Conservation (phyloP, 352 stramenopile genomes). For the Phytopythium chamaehyphon region DNA sequence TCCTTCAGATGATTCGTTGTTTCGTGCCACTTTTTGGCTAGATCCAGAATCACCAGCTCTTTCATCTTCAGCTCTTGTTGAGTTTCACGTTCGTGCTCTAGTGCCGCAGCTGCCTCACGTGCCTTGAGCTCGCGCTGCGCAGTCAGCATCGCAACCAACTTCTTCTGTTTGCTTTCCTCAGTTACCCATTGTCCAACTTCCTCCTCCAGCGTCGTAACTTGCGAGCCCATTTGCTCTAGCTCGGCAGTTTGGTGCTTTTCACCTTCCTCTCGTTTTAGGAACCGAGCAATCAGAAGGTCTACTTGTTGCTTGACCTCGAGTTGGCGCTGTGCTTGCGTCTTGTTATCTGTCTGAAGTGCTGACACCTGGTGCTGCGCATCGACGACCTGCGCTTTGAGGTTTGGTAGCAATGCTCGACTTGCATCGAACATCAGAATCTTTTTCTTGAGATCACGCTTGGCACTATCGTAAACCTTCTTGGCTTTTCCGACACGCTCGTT, state of each 20-base stretch:
- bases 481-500: constrained; percentile 52
- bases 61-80: constrained; percentile 92
- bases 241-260: constrained; percentile 69
- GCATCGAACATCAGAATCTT: constrained; percentile 79
- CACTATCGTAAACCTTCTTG: constrained; percentile 78
- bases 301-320: constrained; percentile 89
- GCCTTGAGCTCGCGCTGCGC: constrained; percentile 91
- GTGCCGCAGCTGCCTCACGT: constrained; percentile 69
- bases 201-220: constrained; percentile 73
- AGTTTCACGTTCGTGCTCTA: constrained; percentile 79
- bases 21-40: constrained; percentile 94
- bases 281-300: constrained; percentile 85
- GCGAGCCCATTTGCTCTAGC: constrained; percentile 51
- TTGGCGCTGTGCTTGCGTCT: constrained; percentile 54
- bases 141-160: constrained; percentile 84
- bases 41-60: constrained; percentile 90
- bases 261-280: constrained; percentile 83
- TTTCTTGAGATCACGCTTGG: constrained; percentile 88
- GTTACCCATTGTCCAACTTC: constrained; percentile 84
- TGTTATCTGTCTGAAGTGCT: constrained; percentile 62
- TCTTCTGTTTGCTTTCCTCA: constrained; percentile 88
- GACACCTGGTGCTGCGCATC: constrained; percentile 71
- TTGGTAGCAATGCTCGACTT: constrained; percentile 70
- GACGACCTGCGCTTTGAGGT: constrained; percentile 73
- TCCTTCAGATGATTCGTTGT: constrained; percentile 91